Conservation (phyloP, 306 rosid genomes). For the Coriaria nepalensis region DNA sequence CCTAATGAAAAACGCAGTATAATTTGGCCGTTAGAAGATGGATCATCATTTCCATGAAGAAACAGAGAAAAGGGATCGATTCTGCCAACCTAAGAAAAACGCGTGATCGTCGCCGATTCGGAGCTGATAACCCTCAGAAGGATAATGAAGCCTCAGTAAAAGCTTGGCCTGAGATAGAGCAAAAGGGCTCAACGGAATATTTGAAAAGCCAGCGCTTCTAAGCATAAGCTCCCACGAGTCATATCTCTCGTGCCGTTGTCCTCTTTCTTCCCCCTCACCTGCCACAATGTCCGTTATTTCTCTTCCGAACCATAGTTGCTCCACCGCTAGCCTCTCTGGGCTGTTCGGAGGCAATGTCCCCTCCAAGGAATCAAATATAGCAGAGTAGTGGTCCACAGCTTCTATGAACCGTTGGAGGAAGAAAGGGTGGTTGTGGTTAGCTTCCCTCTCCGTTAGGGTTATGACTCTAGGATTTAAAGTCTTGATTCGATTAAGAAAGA, state of each 20-base stretch:
- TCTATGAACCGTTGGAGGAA: slow-evolving; percentile 26
- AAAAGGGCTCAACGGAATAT: slow-evolving; percentile 36
- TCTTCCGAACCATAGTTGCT: slow-evolving; percentile 34
- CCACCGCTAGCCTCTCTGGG: slow-evolving; percentile 34
- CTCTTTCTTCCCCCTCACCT: slow-evolving; percentile 10
- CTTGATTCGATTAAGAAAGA: slow-evolving; percentile 30
- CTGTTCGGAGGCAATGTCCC: slow-evolving; percentile 42
- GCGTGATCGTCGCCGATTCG: slow-evolving; percentile 23
- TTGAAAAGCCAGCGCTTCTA: slow-evolving; percentile 26
- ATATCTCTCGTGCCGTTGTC: slow-evolving; percentile 20
- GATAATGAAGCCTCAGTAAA: slow-evolving; percentile 42
- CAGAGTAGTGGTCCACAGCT: slow-evolving; percentile 33
- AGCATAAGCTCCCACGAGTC: slow-evolving; percentile 35
- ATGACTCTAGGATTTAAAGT: slow-evolving; percentile 31
- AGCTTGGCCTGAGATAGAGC: slow-evolving; percentile 47
- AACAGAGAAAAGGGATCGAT: slow-evolving; percentile 39
- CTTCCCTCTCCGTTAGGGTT: slow-evolving; percentile 36
- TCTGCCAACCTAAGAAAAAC: slow-evolving; percentile 36
- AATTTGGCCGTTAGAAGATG: background rate
- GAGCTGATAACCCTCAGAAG: slow-evolving; percentile 41
- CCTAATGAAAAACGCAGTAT: too few relatives aligned
- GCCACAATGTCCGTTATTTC: slow-evolving; percentile 31
- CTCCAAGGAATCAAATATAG: slow-evolving; percentile 36
- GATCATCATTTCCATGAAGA: slow-evolving; percentile 33
- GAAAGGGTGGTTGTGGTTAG: slow-evolving; percentile 25